Evolutionary conservation across 139 green algal species (phyloP).

Genomic region (Tetraselmis chui): DNA sequence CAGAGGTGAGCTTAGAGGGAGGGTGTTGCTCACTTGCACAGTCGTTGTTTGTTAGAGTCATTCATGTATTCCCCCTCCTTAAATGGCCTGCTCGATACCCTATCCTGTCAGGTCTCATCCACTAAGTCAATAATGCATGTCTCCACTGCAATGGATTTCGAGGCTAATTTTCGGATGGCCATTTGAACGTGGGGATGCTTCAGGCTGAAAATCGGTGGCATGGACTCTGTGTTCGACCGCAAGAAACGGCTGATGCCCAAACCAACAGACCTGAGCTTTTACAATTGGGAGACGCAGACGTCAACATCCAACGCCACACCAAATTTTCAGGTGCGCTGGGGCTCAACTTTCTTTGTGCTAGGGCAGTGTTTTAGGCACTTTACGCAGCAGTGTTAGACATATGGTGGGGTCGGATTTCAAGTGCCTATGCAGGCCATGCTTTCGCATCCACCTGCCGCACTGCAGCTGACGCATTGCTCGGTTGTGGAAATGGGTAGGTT

Average conservation of each 20-base stretch:
- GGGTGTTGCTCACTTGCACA: too few species aligned
- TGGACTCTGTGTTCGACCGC: conserved; percentile 71
- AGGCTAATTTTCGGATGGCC: too few species aligned
- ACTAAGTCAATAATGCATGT: too few species aligned
- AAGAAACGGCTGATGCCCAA: conserved; percentile 69
- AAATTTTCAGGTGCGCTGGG: conserved; percentile 68
- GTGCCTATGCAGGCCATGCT: too few species aligned
- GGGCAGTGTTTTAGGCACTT: background rate
- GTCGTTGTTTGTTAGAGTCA: too few species aligned
- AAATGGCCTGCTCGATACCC: too few species aligned
- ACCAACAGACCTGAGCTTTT: conserved; percentile 77
- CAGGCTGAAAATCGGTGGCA: conserved; percentile 39
- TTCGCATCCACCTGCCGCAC: too few species aligned
- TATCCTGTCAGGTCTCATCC: too few species aligned
- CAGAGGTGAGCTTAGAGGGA: too few species aligned
- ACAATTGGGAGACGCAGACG: conserved; percentile 89
- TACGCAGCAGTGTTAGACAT: background rate
- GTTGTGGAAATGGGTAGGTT: conserved; percentile 40
- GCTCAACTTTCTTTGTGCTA: too few species aligned
- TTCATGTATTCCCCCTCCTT: too few species aligned
- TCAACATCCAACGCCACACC: conserved; percentile 65
- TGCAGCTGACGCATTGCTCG: background rate
- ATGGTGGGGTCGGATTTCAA: background rate
- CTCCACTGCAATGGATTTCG: too few species aligned
- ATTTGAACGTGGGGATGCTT: conserved; percentile 21